These are phyloP conservation scores for Aspergillus persii DNA, from an alignment of 2,329 filamentous ascomycete genomes.

Conservation along the genomic window DNA sequence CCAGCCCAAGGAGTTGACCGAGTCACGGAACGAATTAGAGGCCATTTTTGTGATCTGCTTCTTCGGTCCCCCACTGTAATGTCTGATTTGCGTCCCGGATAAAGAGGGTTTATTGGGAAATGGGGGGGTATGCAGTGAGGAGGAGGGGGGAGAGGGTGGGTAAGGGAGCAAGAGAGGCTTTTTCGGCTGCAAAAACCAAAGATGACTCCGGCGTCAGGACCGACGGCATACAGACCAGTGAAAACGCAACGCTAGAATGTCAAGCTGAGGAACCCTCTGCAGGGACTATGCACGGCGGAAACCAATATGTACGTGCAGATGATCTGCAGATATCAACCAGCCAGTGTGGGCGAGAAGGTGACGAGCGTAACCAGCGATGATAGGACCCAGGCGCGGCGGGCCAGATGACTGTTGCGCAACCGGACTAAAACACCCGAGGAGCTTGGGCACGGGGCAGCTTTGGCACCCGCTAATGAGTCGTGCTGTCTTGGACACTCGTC, in stretches of 20 bases:
- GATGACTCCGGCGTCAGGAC: slow-evolving; percentile 11
- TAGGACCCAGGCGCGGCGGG: slow-evolving; percentile 24
- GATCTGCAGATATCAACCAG: slow-evolving; percentile 40
- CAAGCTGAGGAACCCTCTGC: slow-evolving; percentile 32
- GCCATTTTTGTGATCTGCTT: slow-evolving; percentile 25
- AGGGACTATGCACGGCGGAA: slow-evolving; percentile 45
- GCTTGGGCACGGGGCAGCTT: slow-evolving; percentile 20
- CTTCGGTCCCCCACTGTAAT: not conserved
- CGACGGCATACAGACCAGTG: slow-evolving; percentile 13
- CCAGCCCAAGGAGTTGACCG: slow-evolving; percentile 93
- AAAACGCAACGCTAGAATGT: slow-evolving; percentile 13
- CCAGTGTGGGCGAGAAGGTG: slow-evolving; percentile 23
- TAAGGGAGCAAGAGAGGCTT: slow-evolving; percentile 11
- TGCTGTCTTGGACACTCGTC: slow-evolving; percentile 7
- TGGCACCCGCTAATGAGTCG: slow-evolving; percentile 12
- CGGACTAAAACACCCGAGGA: slow-evolving; percentile 20
- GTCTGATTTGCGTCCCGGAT: slow-evolving; percentile 14
- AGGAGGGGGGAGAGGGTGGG: not conserved
- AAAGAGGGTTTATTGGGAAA: slow-evolving; percentile 4
- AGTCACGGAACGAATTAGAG: slow-evolving; percentile 77
- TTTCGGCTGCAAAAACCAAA: slow-evolving; percentile 15
- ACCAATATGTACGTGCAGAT: slow-evolving; percentile 48
- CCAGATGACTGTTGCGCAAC: slow-evolving; percentile 36
- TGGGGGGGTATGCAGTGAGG: not conserved
- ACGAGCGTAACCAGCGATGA: slow-evolving; percentile 16